Evolutionary conservation across 495 filamentous ascomycete genomes (phyloP).

Genomic region (Penicillium macrosclerotiorum): DNA sequence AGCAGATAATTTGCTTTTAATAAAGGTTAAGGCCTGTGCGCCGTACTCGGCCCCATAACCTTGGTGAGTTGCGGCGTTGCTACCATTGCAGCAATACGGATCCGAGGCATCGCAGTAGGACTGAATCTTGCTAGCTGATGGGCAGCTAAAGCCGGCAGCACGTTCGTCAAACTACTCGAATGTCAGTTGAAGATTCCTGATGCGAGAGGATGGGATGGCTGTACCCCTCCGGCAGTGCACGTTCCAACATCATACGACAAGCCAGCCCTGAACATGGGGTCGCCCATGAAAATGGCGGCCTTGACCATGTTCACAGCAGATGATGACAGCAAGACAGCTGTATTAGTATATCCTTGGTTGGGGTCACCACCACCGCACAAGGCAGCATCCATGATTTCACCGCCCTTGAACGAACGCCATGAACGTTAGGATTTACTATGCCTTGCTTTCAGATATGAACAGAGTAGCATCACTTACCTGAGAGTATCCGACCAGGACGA

Average conservation of each 20-base stretch:
- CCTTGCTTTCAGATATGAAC: too few species aligned
- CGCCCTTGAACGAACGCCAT: too few species aligned
- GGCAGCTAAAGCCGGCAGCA: slow-evolving; percentile 54
- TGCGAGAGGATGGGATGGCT: slow-evolving; percentile 20
- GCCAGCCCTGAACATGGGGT: slow-evolving; percentile 52
- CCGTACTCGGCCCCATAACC: slow-evolving; percentile 60
- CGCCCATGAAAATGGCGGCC: slow-evolving; percentile 63
- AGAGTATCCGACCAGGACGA: slow-evolving; percentile 62
- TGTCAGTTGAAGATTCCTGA: not conserved
- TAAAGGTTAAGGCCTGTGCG: slow-evolving; percentile 52
- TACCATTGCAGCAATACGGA: slow-evolving; percentile 65
- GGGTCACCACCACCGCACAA: slow-evolving; percentile 59
- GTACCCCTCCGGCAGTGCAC: slow-evolving; percentile 54
- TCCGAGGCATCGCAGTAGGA: slow-evolving; percentile 62
- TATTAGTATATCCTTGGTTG: slow-evolving; percentile 48
- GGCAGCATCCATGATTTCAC: slow-evolving; percentile 62
- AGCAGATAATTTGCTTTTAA: slow-evolving; percentile 44
- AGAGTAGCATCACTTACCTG: too few species aligned
- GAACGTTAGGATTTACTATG: too few species aligned
- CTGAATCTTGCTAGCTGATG: slow-evolving; percentile 51
- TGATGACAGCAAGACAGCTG: slow-evolving; percentile 44
- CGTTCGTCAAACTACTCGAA: slow-evolving; percentile 52
- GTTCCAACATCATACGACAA: slow-evolving; percentile 62
- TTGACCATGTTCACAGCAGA: slow-evolving; percentile 51
- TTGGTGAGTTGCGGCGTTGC: slow-evolving; percentile 53